phyloP scores from a whole-genome alignment of 192 early-diverging fungal genomes.

The Coemansia javaensis region DNA sequence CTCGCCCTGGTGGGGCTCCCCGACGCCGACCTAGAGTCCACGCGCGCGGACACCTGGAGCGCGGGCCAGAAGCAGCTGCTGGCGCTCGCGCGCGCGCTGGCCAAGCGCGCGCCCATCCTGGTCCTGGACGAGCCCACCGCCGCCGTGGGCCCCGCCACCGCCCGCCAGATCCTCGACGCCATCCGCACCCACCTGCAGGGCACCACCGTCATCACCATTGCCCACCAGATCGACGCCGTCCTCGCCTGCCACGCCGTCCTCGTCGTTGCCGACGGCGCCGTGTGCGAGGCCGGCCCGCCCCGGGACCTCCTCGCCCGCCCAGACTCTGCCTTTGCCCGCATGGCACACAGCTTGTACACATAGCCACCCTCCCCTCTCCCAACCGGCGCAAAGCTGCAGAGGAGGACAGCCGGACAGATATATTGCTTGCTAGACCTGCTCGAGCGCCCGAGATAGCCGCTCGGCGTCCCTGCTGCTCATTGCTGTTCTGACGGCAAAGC shows the following conservation, averaged over 20 bases:
- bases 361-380: too few relatives aligned
- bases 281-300: slow-evolving; percentile 23
- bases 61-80: slow-evolving; percentile 58
- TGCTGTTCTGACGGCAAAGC: too few relatives aligned
- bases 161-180: slow-evolving; percentile 46
- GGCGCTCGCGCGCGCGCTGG: slow-evolving; percentile 57
- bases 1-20: slow-evolving; percentile 56
- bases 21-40: slow-evolving; percentile 1
- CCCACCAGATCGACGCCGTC: slow-evolving; percentile 53
- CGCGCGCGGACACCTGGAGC: slow-evolving; percentile 31
- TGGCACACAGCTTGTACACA: too few relatives aligned
- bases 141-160: slow-evolving; percentile 51
- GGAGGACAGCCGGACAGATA: too few relatives aligned
- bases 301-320: slow-evolving; percentile 1
- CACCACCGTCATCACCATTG: slow-evolving; percentile 63
- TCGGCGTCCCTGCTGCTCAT: too few relatives aligned
- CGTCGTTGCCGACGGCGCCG: slow-evolving; percentile 16
- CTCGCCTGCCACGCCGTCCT: slow-evolving; percentile 28
- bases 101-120: slow-evolving; percentile 52
- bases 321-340: neutral
- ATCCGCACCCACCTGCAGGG: slow-evolving; percentile 52
- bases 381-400: too few relatives aligned
- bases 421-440: too few relatives aligned
- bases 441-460: too few relatives aligned
- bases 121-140: slow-evolving; percentile 68